These are phyloP conservation scores for Rhodotorula sphaerocarpa DNA, from an alignment of 768 basidiomycete genomes.

Conservation along the genomic window DNA sequence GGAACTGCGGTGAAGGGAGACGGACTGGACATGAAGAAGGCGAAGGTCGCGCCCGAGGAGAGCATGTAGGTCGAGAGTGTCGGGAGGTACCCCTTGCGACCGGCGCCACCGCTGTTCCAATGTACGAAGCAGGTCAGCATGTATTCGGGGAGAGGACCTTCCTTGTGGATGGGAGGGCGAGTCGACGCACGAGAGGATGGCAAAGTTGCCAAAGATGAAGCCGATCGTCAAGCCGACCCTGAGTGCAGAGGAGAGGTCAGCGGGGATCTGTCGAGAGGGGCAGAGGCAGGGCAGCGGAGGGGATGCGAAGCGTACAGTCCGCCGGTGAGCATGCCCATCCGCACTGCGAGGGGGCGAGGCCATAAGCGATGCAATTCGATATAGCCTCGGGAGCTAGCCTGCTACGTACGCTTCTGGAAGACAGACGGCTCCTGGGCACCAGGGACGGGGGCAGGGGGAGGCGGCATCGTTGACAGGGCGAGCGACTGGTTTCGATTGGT, in stretches of 20 bases:
- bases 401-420: constrained; percentile 19
- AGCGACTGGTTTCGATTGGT: too few relatives aligned
- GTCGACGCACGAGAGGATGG: constrained; percentile 65
- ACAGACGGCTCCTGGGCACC: constrained; percentile 3
- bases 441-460: constrained; percentile 2
- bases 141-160: constrained; percentile 2
- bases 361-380: background rate
- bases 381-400: too few relatives aligned
- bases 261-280: background rate
- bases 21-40: constrained; percentile 91
- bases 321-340: constrained; percentile 30
- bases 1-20: constrained; percentile 44
- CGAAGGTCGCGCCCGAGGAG: constrained; percentile 92
- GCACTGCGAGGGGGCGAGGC: constrained; percentile 3
- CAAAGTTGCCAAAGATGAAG: constrained; percentile 91
- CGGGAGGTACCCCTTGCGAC: constrained; percentile 77
- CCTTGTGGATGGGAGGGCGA: background rate
- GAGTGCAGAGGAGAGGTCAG: background rate
- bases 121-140: background rate
- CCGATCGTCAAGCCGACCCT: constrained; percentile 87
- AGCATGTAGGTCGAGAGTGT: constrained; percentile 98
- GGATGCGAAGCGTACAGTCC: constrained; percentile 5
- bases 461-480: background rate
- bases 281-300: background rate
- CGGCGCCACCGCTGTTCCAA: constrained; percentile 65